Evolutionary conservation across 176 grass and related monocot genomes (phyloP), one percentile per base, ranked within the genome.

Genomic region (Oryza coarctata): DNA sequence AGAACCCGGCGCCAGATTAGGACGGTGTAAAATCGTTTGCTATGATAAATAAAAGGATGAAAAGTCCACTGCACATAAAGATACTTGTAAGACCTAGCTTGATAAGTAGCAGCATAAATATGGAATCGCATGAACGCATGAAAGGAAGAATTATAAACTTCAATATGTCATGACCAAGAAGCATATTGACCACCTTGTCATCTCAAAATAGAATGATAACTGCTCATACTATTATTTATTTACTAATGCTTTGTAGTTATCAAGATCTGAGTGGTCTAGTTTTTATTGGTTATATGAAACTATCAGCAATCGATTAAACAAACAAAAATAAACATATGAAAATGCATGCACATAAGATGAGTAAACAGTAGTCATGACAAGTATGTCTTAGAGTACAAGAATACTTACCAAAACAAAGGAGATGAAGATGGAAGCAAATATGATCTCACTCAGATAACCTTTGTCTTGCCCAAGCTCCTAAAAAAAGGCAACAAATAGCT

Each of bases 1-100:
- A 99, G 91, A 84, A 99, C 87, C 84, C 96, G 89, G 57, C 75
- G 91, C 96, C 96, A 99, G 84, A 99, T 82, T 55, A 99, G 82
- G 63, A 95, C 81, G 13, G 96, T 99, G 75, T 95, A 99, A 87
- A 99, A 94, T 26, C 89, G 77, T 80, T 99, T 99, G 88, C 81
- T 93, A 64, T 94, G 82, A 74, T 82, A 99, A 78, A 95, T 89
- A 71, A 99, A 99, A 66, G 96, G 96, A 91, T 94, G 91, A 88
- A 95, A 95, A 43, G 96, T 95, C 96, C 96, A 99, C 96, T 99
- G 88, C 78, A 94, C 22, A 44, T 49, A 85, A 77, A 83, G 35
- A 85, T 57, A 7, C 32, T 73, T 76, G 38, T 15, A n/a, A 43
- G n/a, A 47, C 33, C 32, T 74, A 61, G 40, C 23, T 25, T 55